These are phyloP conservation scores for Maudiozyma saulgeensis DNA, from an alignment of 805 yeast genomes.

Conservation along the genomic window DNA sequence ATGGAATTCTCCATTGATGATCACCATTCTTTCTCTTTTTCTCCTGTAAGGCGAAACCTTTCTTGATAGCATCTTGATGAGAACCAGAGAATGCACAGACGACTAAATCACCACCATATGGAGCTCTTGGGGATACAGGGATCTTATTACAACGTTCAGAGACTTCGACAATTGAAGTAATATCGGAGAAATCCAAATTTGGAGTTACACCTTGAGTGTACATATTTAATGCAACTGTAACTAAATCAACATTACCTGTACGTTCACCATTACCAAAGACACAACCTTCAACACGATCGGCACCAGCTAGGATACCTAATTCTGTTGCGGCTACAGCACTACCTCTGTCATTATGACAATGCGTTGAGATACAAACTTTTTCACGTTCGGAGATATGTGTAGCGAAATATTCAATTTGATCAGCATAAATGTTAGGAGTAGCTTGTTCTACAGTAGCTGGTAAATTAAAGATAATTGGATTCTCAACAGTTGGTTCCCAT, in stretches of 20 bases:
- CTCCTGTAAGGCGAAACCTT: constrained; percentile 50
- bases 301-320: constrained; percentile 74
- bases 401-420: constrained; percentile 68
- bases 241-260: constrained; percentile 78
- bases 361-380: constrained; percentile 63
- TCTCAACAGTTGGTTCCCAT: constrained; percentile 58
- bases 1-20: constrained; percentile 62
- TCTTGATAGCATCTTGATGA: constrained; percentile 84
- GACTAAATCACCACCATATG: constrained; percentile 74
- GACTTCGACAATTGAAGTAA: constrained; percentile 54
- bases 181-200: constrained; percentile 59
- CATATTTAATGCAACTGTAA: constrained; percentile 65
- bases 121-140: constrained; percentile 70
- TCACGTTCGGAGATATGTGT: constrained; percentile 56
- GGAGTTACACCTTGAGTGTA: constrained; percentile 75
- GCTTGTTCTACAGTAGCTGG: constrained; percentile 83
- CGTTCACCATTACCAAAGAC: constrained; percentile 81
- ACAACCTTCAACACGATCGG: constrained; percentile 83
- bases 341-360: constrained; percentile 80
- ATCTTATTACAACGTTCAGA: constrained; percentile 76
- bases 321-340: constrained; percentile 87
- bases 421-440: constrained; percentile 76
- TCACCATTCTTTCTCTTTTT: constrained; percentile 30
- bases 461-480: constrained; percentile 67
- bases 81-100: constrained; percentile 79